Evolutionary conservation across 192 early-diverging fungal genomes (phyloP).

Genomic region (Podila horticola): DNA sequence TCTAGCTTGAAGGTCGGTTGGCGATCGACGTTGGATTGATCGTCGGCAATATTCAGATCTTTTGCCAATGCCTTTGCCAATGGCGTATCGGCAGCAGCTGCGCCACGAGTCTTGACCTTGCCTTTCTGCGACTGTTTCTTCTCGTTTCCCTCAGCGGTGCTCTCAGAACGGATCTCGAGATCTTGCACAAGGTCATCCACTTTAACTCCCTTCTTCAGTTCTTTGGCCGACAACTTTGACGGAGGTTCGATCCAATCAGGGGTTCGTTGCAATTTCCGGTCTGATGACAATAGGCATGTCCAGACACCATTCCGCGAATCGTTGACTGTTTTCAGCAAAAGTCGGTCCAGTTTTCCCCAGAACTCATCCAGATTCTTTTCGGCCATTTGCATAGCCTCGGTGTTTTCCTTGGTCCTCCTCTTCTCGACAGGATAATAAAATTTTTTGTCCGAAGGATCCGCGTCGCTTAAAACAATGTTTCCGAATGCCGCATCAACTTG

Average conservation of each 20-base stretch:
- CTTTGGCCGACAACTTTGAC: constrained; percentile 8
- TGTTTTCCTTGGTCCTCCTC: constrained; percentile 42
- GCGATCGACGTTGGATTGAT: constrained; percentile 1
- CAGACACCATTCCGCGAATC: constrained; percentile 6
- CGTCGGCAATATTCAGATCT: background rate
- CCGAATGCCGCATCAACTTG: constrained; percentile 13
- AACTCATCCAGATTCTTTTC: constrained; percentile 22
- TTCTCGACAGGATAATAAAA: constrained; percentile 36
- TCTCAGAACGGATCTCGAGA: constrained; percentile 17
- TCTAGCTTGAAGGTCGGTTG: constrained; percentile 27
- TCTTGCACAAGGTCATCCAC: constrained; percentile 9
- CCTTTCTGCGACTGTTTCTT: constrained; percentile 4
- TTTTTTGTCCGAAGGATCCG: constrained; percentile 25
- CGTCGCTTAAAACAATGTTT: background rate
- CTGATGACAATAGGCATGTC: constrained; percentile 11
- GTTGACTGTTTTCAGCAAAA: constrained; percentile 1
- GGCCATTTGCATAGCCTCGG: constrained; percentile 27
- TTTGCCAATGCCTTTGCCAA: background rate
- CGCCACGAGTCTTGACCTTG: constrained; percentile 43
- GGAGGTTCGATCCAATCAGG: constrained; percentile 37
- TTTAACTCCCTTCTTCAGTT: constrained; percentile 2
- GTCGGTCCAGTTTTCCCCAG: constrained; percentile 24
- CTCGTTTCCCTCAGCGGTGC: constrained; percentile 1
- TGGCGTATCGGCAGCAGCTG: background rate
- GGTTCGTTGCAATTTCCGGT: constrained; percentile 25